phyloP scores from a whole-genome alignment of 2,329 filamentous ascomycete species.

The Gnomoniopsis smithogilvyi region DNA sequence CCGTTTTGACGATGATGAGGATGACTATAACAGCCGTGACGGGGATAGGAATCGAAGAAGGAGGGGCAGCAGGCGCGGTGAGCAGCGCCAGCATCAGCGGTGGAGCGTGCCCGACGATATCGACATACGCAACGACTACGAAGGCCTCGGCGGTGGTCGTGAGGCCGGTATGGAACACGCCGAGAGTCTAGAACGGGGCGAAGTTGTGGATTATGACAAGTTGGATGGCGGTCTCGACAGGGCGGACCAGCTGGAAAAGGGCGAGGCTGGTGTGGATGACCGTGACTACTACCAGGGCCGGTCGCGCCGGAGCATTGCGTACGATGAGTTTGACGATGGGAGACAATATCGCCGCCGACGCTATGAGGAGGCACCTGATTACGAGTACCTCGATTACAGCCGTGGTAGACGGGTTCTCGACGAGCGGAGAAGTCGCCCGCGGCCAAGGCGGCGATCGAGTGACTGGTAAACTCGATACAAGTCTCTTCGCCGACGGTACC shows the following conservation, averaged over 20 bases:
- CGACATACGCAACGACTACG: not conserved
- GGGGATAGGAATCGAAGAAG: not conserved
- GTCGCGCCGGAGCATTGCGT: not conserved
- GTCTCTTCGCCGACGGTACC: not conserved
- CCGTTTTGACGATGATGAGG: not conserved
- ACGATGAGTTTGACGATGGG: not conserved
- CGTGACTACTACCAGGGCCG: not conserved
- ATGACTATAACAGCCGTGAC: not conserved
- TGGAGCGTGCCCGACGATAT: not conserved
- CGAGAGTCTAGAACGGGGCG: not conserved
- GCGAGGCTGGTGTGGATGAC: slow-evolving; percentile 2
- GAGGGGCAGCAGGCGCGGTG: not conserved
- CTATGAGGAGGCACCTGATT: not conserved
- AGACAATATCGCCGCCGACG: not conserved
- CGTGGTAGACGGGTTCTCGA: slow-evolving; percentile 1
- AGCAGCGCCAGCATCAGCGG: not conserved
- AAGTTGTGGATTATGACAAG: not conserved
- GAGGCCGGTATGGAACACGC: not conserved
- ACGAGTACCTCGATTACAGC: slow-evolving; percentile 4
- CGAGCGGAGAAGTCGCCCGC: slow-evolving; percentile 8
- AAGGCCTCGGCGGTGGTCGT: not conserved
- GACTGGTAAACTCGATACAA: slow-evolving; percentile 3
- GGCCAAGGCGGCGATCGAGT: slow-evolving; percentile 15
- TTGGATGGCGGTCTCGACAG: not conserved
- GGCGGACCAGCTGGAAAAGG: slow-evolving; percentile 14